Percentiles rank a stretch among this genome's conserved stretches.
Conservation (phyloP, 768 basidiomycete genomes). For the Leccinum aurantiacum region DNA sequence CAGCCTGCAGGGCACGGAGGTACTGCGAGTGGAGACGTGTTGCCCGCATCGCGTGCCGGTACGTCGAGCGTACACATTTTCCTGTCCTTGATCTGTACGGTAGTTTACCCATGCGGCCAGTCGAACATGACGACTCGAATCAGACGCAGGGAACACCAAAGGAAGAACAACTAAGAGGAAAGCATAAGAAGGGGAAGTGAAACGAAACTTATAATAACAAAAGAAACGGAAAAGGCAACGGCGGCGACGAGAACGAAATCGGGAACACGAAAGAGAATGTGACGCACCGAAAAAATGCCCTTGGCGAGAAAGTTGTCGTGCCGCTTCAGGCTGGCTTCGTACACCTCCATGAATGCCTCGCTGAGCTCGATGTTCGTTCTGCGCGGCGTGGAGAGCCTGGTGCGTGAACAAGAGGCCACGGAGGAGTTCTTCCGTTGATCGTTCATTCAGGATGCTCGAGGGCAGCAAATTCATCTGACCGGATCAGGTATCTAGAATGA, state of each 20-base stretch:
- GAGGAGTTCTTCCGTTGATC: constrained; percentile 86
- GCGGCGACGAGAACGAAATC: not conserved
- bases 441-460: constrained; percentile 85
- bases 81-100: not conserved
- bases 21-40: too few species aligned
- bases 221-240: too few species aligned
- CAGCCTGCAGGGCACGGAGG: too few species aligned
- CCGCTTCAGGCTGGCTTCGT: constrained; percentile 78
- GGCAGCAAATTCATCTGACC: constrained; percentile 64
- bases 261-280: constrained; percentile 28
- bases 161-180: not conserved
- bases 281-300: constrained; percentile 53
- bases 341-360: constrained; percentile 74
- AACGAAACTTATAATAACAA: too few species aligned
- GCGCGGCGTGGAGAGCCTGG: constrained; percentile 69
- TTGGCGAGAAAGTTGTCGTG: constrained; percentile 48
- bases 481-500: constrained; percentile 62
- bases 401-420: constrained; percentile 91
- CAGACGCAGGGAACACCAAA: not conserved
- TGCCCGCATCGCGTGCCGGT: too few species aligned
- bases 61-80: too few species aligned
- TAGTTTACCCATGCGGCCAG: not conserved
- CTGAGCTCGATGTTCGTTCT: constrained; percentile 56
- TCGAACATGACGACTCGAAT: not conserved
- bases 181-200: too few species aligned